phyloP scores from a whole-genome alignment of 1,284 basidiomycete genomes.

The Schizophyllum amplum region DNA sequence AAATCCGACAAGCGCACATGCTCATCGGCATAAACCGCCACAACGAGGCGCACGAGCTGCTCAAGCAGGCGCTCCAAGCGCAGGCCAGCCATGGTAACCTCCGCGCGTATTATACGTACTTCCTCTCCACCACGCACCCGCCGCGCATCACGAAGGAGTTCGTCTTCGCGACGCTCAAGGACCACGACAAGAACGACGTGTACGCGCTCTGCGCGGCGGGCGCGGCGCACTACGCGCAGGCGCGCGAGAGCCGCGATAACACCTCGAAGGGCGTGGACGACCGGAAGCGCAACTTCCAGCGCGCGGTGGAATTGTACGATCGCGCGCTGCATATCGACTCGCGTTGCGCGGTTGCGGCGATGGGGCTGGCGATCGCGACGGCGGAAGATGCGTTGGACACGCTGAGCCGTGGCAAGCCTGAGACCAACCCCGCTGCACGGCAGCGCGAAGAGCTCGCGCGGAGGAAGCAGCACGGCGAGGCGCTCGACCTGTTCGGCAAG shows the following conservation, averaged over 20 bases:
- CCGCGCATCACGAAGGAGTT: constrained; percentile 77
- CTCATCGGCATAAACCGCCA: constrained; percentile 57
- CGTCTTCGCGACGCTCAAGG: constrained; percentile 76
- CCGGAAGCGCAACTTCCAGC: constrained; percentile 67
- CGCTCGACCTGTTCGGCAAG: constrained; percentile 80
- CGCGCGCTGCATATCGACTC: constrained; percentile 81
- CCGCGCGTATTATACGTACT: constrained; percentile 82
- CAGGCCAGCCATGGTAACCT: constrained; percentile 69
- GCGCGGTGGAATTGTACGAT: constrained; percentile 85
- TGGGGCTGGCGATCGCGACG: constrained; percentile 86
- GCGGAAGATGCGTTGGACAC: constrained; percentile 82
- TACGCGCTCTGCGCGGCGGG: constrained; percentile 87
- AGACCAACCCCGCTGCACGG: background rate
- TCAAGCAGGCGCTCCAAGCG: constrained; percentile 80
- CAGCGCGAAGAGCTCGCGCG: constrained; percentile 18
- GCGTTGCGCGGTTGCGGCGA: constrained; percentile 82
- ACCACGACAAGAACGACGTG: constrained; percentile 79
- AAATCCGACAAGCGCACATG: constrained; percentile 83
- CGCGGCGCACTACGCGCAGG: constrained; percentile 77
- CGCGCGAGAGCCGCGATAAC: constrained; percentile 66
- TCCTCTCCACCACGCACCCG: constrained; percentile 72
- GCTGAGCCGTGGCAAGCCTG: constrained; percentile 35
- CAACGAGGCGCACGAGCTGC: constrained; percentile 75
- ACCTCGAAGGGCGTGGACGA: constrained; percentile 58
- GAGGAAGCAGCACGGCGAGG: constrained; percentile 66